Base-by-base conservation (phyloP, 495 filamentous ascomycete species). In the Aspergillus egyptiacus region DNA sequence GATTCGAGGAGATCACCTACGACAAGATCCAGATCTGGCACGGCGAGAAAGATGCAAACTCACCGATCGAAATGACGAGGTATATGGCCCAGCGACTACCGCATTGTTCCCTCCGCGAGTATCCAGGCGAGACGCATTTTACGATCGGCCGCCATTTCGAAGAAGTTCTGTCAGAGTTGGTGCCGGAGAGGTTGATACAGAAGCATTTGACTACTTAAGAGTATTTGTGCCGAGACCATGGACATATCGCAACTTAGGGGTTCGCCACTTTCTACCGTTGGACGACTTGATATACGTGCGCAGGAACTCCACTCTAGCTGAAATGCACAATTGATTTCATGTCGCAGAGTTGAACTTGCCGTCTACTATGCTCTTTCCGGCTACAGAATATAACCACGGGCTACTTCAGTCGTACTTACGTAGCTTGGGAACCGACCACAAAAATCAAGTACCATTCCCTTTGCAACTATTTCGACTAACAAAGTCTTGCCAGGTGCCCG, bases 1-100 rank as follows among this genome's bases (percentile, higher is more conserved):
- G 54, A 13, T 57, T 72, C 3, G 46, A 63, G 27, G 61, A 68
- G 33, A 58, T 70, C 7, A 43, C 53, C 11, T 56, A 54, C 28
- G 44, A 59, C 25, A 46, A 40, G n/a, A 48, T 69, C 3, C 56
- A 43, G 15, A 41, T 72, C 4, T 72, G 70, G 68, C 63, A 68
- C 57, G 70, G 62, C 2, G 49, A 43, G 5, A 45, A 57, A 1
- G 65, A 70, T 52, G 48, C 24, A 18, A 62, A 64, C 45, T 40
- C 61, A 13, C 63, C 66, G 3, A 48, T 70, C 9, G 24, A 23
- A 2, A 56, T 59, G 55, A 51, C 46, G 6, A 49, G 50, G 20
- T 56, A 50, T 30, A 51, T 58, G 50, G 52, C 55, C 23, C 34
- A 53, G 9, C 47, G 36, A 11, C 14, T 63, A n/a, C 47, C 56